Percentiles rank a stretch among this genome's conserved stretches.
Evolutionary conservation across 2,329 filamentous ascomycete species (phyloP).

Genomic region (Colletotrichum tabaci): DNA sequence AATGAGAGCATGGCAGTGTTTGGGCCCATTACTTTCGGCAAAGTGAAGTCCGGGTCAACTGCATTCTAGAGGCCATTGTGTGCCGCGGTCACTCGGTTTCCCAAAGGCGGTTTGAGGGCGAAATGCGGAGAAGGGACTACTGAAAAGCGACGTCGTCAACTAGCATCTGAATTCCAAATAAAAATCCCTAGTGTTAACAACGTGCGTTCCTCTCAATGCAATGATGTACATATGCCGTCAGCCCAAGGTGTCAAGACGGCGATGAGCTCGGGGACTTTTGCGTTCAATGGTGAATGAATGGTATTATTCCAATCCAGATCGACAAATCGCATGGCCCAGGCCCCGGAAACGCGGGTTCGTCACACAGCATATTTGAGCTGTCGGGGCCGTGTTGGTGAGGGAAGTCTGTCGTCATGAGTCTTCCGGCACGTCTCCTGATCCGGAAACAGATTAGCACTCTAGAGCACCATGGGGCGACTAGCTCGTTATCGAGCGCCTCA

Average conservation of each 20-base stretch:
- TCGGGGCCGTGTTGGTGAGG: conserved; percentile 8
- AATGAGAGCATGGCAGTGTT: too few relatives aligned
- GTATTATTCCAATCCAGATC: background rate
- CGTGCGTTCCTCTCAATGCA: too few relatives aligned
- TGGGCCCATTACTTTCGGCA: too few relatives aligned
- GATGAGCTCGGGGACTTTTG: background rate
- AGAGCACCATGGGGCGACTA: background rate
- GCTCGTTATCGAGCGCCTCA: conserved; percentile 27
- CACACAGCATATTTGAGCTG: background rate
- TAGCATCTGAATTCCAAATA: too few relatives aligned
- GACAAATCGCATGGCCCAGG: background rate
- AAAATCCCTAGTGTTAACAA: too few relatives aligned
- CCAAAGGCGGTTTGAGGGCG: too few relatives aligned
- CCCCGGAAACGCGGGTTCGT: background rate
- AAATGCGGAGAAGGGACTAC: too few relatives aligned
- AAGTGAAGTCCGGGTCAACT: too few relatives aligned
- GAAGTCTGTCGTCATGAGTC: conserved; percentile 32
- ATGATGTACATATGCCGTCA: background rate
- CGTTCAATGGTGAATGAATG: background rate
- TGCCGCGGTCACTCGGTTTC: too few relatives aligned
- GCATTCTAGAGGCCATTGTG: too few relatives aligned
- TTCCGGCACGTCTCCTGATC: conserved; percentile 16
- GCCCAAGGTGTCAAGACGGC: too few relatives aligned
- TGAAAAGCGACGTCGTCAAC: too few relatives aligned
- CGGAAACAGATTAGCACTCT: conserved; percentile 20